Conservation (phyloP, 202 grass and related monocot genomes). For the Cymbopogon flexuosus region DNA sequence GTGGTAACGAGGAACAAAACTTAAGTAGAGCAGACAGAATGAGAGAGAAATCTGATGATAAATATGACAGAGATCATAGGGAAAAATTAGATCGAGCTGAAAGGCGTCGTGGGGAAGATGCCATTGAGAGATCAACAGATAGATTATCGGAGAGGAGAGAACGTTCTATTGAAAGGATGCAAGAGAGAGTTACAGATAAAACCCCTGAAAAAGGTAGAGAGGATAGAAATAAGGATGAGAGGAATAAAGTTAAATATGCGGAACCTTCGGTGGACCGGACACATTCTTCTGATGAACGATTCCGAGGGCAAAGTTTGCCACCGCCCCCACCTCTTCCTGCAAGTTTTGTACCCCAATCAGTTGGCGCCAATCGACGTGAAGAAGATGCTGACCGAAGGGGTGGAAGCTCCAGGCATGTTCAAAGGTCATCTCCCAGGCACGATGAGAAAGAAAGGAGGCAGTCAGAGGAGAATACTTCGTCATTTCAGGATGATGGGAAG, state of each 20-base stretch:
- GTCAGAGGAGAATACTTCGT: constrained; percentile 51
- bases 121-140: constrained; percentile 53
- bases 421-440: constrained; percentile 58
- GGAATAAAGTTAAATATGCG: constrained; percentile 56
- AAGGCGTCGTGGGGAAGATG: constrained; percentile 53
- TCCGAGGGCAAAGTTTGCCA: constrained; percentile 83
- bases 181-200: constrained; percentile 69
- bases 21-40: constrained; percentile 44
- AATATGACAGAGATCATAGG: constrained; percentile 60
- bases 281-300: constrained; percentile 61
- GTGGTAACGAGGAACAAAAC: constrained; percentile 50
- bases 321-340: constrained; percentile 84
- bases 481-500: constrained; percentile 62
- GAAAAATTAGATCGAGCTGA: constrained; percentile 58
- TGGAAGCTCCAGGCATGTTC: constrained; percentile 49
- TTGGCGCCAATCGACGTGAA: constrained; percentile 54
- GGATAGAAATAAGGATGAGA: constrained; percentile 86
- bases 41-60: constrained; percentile 60
- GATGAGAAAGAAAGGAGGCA: constrained; percentile 87
- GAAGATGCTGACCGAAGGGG: constrained; percentile 57
- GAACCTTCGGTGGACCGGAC: constrained; percentile 41
- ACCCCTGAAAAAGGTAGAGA: constrained; percentile 72
- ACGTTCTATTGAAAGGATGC: constrained; percentile 58
- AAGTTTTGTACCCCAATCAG: constrained; percentile 93
- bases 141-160: constrained; percentile 59